phyloP scores from a whole-genome alignment of 2,329 filamentous ascomycete species.

The Fusarium chlamydosporum region DNA sequence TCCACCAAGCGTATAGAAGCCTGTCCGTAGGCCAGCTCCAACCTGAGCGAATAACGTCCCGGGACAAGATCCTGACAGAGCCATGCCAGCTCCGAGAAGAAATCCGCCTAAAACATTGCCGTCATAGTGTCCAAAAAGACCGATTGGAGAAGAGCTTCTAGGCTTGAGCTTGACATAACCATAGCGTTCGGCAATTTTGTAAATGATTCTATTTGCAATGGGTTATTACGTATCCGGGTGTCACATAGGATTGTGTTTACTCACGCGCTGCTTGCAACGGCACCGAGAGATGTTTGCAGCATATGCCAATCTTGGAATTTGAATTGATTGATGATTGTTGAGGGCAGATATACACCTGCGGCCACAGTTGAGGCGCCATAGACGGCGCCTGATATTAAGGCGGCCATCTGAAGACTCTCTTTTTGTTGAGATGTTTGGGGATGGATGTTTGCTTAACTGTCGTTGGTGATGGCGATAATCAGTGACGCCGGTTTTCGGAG shows the following conservation, averaged over 20 bases:
- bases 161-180: conserved; percentile 62
- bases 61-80: conserved; percentile 74
- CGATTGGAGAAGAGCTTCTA: conserved; percentile 66
- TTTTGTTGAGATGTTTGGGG: background rate
- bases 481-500: conserved; percentile 31
- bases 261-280: conserved; percentile 73
- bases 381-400: conserved; percentile 65
- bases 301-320: conserved; percentile 74
- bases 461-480: background rate
- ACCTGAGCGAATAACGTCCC: conserved; percentile 75
- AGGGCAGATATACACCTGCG: conserved; percentile 72
- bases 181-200: conserved; percentile 61
- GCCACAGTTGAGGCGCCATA: conserved; percentile 74
- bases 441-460: background rate
- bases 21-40: conserved; percentile 66
- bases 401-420: conserved; percentile 48
- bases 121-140: conserved; percentile 69
- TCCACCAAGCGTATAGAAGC: conserved; percentile 67
- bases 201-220: conserved; percentile 56
- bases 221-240: background rate
- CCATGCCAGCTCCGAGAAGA: conserved; percentile 76
- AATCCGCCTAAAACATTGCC: conserved; percentile 75
- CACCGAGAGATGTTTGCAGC: conserved; percentile 74
- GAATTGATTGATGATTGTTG: conserved; percentile 73
- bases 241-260: conserved; percentile 46